Conservation (phyloP, 805 yeast species). For the Millerago galiae region DNA sequence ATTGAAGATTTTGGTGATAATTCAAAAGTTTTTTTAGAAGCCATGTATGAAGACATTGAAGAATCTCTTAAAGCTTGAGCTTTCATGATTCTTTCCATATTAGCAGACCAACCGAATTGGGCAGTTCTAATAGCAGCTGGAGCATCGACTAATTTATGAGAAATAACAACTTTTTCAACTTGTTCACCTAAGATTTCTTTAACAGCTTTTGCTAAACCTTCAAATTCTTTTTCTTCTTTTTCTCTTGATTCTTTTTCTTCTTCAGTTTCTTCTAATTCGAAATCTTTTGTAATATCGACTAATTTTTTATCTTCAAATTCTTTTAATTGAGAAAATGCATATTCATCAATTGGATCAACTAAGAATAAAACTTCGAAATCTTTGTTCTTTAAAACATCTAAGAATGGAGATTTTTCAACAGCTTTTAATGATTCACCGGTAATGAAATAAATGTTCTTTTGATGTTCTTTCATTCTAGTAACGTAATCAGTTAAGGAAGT, state of each 20-base stretch:
- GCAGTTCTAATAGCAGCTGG: constrained; percentile 99
- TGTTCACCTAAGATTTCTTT: constrained; percentile 97
- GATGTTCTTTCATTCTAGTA: constrained; percentile 99
- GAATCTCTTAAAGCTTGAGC: constrained; percentile 99
- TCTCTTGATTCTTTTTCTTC: constrained; percentile 96
- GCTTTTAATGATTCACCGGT: constrained; percentile 98
- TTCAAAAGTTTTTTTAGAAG: constrained; percentile 98
- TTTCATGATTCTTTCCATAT: constrained; percentile 99
- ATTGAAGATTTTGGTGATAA: constrained; percentile 95
- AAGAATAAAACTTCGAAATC: constrained; percentile 96
- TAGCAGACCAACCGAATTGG: constrained; percentile 99
- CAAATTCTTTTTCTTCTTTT: constrained; percentile 85
- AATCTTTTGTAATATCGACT: constrained; percentile 98
- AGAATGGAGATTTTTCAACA: constrained; percentile 98
- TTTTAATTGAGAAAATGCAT: constrained; percentile 98
- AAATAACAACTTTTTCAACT: constrained; percentile 98
- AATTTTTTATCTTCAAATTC: constrained; percentile 99
- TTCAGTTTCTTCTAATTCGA: constrained; percentile 96
- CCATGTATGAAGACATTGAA: constrained; percentile 98
- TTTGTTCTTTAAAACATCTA: constrained; percentile 97
- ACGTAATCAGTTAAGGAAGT: constrained; percentile 96
- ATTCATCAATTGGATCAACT: constrained; percentile 99
- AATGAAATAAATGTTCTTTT: constrained; percentile 98
- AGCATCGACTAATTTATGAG: constrained; percentile 94
- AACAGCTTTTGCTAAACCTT: constrained; percentile 89